These are phyloP conservation scores for Umbellularia californica DNA, from an alignment of 164 flowering plant genomes.

Conservation along the genomic window DNA sequence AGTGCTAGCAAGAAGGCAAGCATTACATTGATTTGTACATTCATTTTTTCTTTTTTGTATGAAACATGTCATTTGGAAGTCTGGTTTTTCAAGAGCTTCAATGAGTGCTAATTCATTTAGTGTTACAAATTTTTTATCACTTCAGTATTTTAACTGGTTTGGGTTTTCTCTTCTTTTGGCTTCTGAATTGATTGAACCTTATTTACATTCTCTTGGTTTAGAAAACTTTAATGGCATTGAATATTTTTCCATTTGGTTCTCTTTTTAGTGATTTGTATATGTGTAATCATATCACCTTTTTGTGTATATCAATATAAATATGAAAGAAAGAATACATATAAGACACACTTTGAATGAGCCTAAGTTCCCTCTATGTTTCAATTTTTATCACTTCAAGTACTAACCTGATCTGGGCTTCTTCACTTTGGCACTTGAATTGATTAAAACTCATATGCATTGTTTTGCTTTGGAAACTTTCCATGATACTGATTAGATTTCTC, in stretches of 20 bases:
- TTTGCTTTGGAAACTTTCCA: neutral
- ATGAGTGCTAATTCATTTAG: too few species aligned
- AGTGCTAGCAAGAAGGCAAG: conserved; percentile 25
- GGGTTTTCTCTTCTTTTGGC: too few species aligned
- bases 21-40: neutral
- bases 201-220: too few species aligned
- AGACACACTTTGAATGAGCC: neutral
- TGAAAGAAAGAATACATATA: neutral
- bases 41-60: too few species aligned
- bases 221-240: neutral
- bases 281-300: neutral
- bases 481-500: neutral
- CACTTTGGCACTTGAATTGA: neutral
- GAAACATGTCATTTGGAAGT: neutral
- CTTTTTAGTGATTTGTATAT: too few species aligned
- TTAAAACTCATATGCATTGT: neutral
- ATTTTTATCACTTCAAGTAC: neutral
- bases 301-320: neutral
- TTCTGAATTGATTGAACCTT: too few species aligned
- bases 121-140: too few species aligned
- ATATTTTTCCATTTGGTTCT: too few species aligned
- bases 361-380: too few species aligned
- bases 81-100: too few species aligned
- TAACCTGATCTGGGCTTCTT: neutral
- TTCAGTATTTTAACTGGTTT: too few species aligned